These are phyloP conservation scores for Ligustrum vulgare DNA, from an alignment of 257 asterid species.

Conservation along the genomic window DNA sequence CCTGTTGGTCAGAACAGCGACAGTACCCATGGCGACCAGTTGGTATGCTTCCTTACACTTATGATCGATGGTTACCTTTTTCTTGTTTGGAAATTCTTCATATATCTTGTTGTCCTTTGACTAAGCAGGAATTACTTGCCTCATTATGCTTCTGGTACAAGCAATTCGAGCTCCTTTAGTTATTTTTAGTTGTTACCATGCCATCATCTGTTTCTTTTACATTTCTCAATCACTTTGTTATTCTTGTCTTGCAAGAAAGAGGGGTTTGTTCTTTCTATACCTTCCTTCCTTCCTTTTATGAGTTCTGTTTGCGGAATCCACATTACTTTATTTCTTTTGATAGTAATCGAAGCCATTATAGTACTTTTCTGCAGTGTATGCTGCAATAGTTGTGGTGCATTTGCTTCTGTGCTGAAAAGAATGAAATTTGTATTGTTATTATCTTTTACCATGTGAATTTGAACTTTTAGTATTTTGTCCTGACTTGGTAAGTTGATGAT, in stretches of 20 bases:
- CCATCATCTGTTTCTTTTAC: not conserved
- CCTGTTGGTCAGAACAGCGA: constrained; percentile 37
- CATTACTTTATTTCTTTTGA: not conserved
- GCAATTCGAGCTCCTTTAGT: not conserved
- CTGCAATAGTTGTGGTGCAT: not conserved
- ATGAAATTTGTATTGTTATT: not conserved
- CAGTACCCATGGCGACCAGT: constrained; percentile 38
- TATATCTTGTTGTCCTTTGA: not conserved
- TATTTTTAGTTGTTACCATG: not conserved
- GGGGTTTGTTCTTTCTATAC: not conserved
- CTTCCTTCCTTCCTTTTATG: not conserved
- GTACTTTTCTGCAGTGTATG: not conserved
- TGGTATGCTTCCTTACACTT: constrained; percentile 43
- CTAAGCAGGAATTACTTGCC: not conserved
- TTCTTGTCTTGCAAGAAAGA: not conserved
- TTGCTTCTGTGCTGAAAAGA: not conserved
- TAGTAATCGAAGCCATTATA: not conserved
- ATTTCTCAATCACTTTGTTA: not conserved
- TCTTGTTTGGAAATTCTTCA: not conserved
- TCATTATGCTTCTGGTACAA: not conserved
- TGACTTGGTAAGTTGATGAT: constrained; percentile 16
- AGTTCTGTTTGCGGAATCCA: not conserved
- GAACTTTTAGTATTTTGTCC: not conserved
- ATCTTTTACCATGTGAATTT: constrained; percentile 11
- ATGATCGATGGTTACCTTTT: not conserved